Evolutionary conservation across 2,329 filamentous ascomycete species (phyloP).

Genomic region (Diaporthe longicolla): DNA sequence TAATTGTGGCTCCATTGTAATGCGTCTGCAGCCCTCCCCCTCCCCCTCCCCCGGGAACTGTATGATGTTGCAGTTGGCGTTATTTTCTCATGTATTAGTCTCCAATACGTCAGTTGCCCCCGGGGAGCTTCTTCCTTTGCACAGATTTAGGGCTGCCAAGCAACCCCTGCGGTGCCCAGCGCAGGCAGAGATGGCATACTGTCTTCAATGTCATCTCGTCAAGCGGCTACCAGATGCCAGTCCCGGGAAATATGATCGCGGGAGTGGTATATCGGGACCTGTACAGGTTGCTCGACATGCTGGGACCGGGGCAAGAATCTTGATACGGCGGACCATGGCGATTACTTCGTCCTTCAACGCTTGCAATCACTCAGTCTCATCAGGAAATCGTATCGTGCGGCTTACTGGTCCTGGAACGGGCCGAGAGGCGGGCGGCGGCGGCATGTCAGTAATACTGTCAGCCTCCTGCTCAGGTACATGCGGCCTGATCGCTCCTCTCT

Average conservation of each 20-base stretch:
- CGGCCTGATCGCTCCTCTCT: constrained; percentile 3
- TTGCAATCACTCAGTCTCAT: constrained; percentile 49
- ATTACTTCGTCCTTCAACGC: not conserved
- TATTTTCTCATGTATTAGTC: not conserved
- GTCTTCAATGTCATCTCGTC: not conserved
- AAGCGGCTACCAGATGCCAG: constrained; percentile 1
- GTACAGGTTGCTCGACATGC: not conserved
- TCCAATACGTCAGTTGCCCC: not conserved
- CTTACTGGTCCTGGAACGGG: constrained; percentile 44
- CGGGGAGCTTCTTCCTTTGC: not conserved
- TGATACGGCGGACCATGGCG: not conserved
- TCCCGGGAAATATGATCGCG: not conserved
- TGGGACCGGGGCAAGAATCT: not conserved
- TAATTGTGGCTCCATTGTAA: constrained; percentile 8
- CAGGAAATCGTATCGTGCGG: constrained; percentile 61
- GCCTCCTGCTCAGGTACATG: not conserved
- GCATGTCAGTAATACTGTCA: not conserved
- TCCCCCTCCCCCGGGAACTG: not conserved
- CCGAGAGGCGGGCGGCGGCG: not conserved
- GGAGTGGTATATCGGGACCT: not conserved
- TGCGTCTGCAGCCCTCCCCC: not conserved
- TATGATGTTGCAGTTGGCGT: not conserved
- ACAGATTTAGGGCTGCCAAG: not conserved
- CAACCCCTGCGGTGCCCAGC: not conserved
- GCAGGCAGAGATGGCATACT: not conserved